These are phyloP conservation scores for Hibiscus trionum DNA, from an alignment of 345 rosid species.

Conservation along the genomic window DNA sequence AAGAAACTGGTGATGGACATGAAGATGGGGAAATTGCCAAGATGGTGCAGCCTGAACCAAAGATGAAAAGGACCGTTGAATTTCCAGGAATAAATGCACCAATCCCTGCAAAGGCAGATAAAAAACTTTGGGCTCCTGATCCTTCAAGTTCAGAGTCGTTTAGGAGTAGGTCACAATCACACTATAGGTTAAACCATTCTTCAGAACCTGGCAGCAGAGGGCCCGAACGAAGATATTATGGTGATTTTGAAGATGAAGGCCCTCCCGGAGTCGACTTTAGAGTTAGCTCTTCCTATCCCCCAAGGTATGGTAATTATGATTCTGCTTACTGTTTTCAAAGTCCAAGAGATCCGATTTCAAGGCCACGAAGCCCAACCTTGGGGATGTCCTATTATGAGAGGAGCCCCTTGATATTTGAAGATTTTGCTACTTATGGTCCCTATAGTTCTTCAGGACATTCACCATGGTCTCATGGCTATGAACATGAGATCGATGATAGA, in stretches of 20 bases:
- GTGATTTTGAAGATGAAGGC: constrained; percentile 35
- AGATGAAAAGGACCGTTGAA: constrained; percentile 45
- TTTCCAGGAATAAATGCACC: constrained; percentile 91
- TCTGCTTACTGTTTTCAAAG: constrained; percentile 16
- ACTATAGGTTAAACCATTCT: constrained; percentile 23
- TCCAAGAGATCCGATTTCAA: constrained; percentile 16
- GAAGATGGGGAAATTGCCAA: constrained; percentile 70
- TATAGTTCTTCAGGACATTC: constrained; percentile 22
- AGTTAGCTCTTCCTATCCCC: constrained; percentile 42
- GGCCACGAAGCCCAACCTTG: constrained; percentile 21
- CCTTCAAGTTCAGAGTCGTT: constrained; percentile 31
- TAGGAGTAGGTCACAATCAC: constrained; percentile 27
- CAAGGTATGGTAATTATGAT: constrained; percentile 45
- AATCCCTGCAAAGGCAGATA: constrained; percentile 69
- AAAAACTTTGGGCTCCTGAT: constrained; percentile 50
- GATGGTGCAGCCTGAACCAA: constrained; percentile 25
- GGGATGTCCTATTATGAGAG: constrained; percentile 36
- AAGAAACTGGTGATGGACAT: constrained; percentile 36
- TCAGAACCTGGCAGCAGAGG: constrained; percentile 33
- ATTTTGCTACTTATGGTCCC: constrained; percentile 15
- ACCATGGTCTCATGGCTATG: constrained; percentile 25
- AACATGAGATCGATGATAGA: constrained; percentile 15
- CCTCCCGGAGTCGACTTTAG: constrained; percentile 47
- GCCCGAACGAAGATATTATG: constrained; percentile 33
- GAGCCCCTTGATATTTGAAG: constrained; percentile 26